These are phyloP conservation scores for Somion occarium DNA, from an alignment of 1,284 basidiomycete genomes.

Conservation along the genomic window DNA sequence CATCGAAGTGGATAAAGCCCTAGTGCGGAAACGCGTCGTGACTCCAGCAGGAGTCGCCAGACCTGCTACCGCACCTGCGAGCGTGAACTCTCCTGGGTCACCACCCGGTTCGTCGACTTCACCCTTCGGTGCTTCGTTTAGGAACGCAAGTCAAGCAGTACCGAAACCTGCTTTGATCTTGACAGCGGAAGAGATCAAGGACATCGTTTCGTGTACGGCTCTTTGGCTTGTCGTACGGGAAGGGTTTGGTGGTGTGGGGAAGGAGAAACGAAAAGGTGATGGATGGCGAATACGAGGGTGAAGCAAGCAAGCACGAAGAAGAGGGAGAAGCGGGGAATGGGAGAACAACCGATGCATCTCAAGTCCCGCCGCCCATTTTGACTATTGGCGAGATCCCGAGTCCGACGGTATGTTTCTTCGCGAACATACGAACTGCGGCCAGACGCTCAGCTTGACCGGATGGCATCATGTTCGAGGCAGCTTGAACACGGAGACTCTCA, in stretches of 20 bases:
- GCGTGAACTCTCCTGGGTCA: background rate
- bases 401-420: too few relatives aligned
- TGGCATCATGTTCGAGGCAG: too few relatives aligned
- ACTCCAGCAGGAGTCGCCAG: constrained; percentile 39
- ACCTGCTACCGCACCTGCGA: constrained; percentile 20
- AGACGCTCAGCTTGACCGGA: too few relatives aligned
- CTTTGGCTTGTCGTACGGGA: constrained; percentile 93
- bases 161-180: constrained; percentile 47
- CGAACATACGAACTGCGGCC: too few relatives aligned
- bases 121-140: constrained; percentile 13
- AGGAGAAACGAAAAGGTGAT: constrained; percentile 72
- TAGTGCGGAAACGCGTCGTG: constrained; percentile 45
- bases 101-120: constrained; percentile 6
- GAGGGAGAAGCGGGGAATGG: background rate
- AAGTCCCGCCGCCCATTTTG: too few relatives aligned
- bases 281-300: constrained; percentile 65
- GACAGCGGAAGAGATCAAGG: constrained; percentile 92
- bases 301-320: too few relatives aligned
- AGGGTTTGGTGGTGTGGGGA: constrained; percentile 85
- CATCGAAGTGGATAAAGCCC: constrained; percentile 60
- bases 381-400: too few relatives aligned
- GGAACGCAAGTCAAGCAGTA: constrained; percentile 11
- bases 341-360: too few relatives aligned
- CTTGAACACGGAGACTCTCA: too few relatives aligned
- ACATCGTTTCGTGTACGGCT: constrained; percentile 83